Evolutionary conservation across 1,139 yeast species (phyloP), one percentile per base, ranked within the genome.

Genomic region (Pneumocystis sp.): DNA sequence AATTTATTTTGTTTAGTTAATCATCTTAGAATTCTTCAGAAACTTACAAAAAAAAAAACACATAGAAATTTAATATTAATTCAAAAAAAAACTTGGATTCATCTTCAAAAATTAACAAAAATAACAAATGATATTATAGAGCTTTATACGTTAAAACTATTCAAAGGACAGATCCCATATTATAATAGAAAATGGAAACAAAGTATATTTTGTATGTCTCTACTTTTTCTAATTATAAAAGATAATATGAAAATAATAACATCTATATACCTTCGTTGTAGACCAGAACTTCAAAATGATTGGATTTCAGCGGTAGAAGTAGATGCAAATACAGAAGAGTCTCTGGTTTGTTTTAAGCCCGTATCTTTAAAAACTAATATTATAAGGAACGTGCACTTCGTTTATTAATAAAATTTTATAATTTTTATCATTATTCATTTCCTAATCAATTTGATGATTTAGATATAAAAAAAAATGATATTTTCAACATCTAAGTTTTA

Each of bases 161-260:
- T 91, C 68, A 90, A 89, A 73, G 86, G 89, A 68, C 80, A 90
- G 64, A 85, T 91, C 0, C 97, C 97, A 0, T 89, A 86, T 74
- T 91, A 89, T 70, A 97, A 97, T 25, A 83, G 95, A 67, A 90
- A 91, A 74, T 93, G 99, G 99, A 86, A 90, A 71, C 83, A 90
- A 17, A 82, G 85, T 69, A 50, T 50, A 50, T 29, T 25, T 12
- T 12, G 17, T 2, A 50, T 25, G 12, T 10, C 44, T 61, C 44
- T n/a, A 7, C 21, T 19, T 17, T 15, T 29, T 64, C 56, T 50
- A 50, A 50, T 50, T 29, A 25, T 50, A 50, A 50, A 50, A 50
- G 57, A 50, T 50, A 95, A 93, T 73, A 93, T 95, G 97, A 96
- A 90, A 70, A 78, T 93, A 66, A 89, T 95, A 7, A 89, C 97